Conservation (phyloP, 345 rosid genomes). For the Eucalyptus rudis region DNA sequence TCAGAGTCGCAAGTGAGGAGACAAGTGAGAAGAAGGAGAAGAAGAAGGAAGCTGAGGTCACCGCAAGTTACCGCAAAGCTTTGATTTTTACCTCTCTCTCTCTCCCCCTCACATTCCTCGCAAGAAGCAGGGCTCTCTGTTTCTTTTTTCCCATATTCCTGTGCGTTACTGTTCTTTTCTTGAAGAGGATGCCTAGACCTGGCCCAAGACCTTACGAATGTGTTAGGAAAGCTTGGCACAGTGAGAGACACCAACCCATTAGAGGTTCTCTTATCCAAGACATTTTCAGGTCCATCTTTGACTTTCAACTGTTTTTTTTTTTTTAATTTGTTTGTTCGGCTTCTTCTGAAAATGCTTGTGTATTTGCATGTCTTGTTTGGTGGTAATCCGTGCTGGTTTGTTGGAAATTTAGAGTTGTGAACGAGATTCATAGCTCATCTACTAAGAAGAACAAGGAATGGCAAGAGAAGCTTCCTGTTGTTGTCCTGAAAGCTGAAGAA, state of each 20-base stretch:
- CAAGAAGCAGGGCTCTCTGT: constrained; percentile 1
- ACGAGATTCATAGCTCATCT: constrained; percentile 33
- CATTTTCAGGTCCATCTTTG: constrained; percentile 36
- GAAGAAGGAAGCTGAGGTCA: neutral
- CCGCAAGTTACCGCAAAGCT: neutral
- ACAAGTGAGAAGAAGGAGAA: neutral
- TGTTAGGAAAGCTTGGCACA: constrained; percentile 68
- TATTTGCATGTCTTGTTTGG: neutral
- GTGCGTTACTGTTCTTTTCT: neutral
- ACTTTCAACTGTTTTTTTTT: neutral
- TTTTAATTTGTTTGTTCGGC: neutral
- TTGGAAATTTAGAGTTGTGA: constrained; percentile 26
- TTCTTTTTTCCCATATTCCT: neutral
- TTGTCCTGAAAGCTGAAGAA: constrained; percentile 60
- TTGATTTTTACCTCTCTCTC: neutral
- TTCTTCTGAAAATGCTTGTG: neutral
- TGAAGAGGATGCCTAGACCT: constrained; percentile 53
- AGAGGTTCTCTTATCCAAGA: constrained; percentile 67
- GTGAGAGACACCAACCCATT: constrained; percentile 70
- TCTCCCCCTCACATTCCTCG: neutral
- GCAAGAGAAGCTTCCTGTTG: constrained; percentile 68
- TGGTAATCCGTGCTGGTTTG: neutral
- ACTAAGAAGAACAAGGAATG: constrained; percentile 70
- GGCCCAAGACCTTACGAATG: constrained; percentile 70
- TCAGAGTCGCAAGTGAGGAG: neutral